Conservation (phyloP, 2,329 filamentous ascomycete species). For the Fusarium compactum region DNA sequence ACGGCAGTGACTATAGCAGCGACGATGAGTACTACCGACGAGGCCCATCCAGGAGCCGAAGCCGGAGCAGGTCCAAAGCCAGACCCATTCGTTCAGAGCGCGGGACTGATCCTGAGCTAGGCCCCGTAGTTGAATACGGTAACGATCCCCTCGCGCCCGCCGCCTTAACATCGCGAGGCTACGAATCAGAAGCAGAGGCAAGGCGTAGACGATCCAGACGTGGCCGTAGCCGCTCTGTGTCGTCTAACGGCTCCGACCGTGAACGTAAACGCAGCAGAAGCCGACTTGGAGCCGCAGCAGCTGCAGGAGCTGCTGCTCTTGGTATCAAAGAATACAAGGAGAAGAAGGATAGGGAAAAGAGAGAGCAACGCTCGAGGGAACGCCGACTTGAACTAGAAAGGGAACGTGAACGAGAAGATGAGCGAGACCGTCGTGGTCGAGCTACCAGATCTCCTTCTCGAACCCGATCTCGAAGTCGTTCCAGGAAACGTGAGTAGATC, state of each 20-base stretch:
- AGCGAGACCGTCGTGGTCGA: constrained; percentile 44
- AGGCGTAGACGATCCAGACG: constrained; percentile 55
- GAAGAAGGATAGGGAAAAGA: constrained; percentile 52
- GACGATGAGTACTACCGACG: constrained; percentile 54
- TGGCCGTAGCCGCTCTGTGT: constrained; percentile 50
- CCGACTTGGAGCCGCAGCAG: constrained; percentile 66
- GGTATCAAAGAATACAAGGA: constrained; percentile 72
- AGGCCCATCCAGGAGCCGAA: constrained; percentile 53
- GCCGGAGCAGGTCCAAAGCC: constrained; percentile 65
- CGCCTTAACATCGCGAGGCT: constrained; percentile 53
- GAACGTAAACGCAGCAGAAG: constrained; percentile 66
- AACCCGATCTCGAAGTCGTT: constrained; percentile 44
- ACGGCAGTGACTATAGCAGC: constrained; percentile 52
- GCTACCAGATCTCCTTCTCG: constrained; percentile 45
- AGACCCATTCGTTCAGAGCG: constrained; percentile 63
- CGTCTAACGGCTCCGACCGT: constrained; percentile 51
- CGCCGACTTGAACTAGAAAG: constrained; percentile 43
- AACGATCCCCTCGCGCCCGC: constrained; percentile 64
- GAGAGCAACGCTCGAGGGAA: constrained; percentile 53
- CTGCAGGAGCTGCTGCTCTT: constrained; percentile 71
- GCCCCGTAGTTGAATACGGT: constrained; percentile 74
- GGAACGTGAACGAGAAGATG: constrained; percentile 39
- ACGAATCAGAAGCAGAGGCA: constrained; percentile 64
- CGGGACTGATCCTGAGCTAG: constrained; percentile 74
- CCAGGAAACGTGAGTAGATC: constrained; percentile 46